Conservation (phyloP, 2,329 filamentous ascomycete species). For the Fusarium concolor region DNA sequence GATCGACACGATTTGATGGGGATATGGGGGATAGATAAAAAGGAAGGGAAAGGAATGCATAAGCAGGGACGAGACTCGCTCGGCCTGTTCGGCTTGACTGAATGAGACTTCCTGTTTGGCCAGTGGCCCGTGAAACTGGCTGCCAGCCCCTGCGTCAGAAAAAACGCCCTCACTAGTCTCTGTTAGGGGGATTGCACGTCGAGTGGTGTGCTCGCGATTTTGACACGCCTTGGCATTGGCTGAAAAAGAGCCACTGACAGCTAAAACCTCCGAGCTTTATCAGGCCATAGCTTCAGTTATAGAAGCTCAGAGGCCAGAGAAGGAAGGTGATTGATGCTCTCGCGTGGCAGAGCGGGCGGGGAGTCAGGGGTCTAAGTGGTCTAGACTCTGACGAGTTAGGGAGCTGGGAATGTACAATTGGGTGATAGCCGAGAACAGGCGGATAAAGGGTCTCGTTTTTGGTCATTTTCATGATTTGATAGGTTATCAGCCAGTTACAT, state of each 20-base stretch:
- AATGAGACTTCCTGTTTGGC: neutral
- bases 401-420: neutral
- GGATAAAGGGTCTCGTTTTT: neutral
- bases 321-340: constrained; percentile 23
- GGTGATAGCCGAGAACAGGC: neutral
- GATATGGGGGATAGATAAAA: constrained; percentile 9
- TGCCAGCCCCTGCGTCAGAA: constrained; percentile 13
- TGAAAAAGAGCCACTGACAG: neutral
- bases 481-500: neutral
- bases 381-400: constrained; percentile 7
- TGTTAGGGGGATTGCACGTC: neutral
- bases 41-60: neutral
- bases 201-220: constrained; percentile 15
- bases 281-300: neutral
- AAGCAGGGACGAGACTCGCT: neutral
- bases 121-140: constrained; percentile 1
- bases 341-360: constrained; percentile 14
- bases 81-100: constrained; percentile 2
- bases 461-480: constrained; percentile 10
- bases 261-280: neutral
- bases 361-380: constrained; percentile 3
- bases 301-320: neutral
- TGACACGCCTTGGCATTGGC: constrained; percentile 20
- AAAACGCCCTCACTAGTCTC: neutral
- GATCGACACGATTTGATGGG: constrained; percentile 11